These are phyloP conservation scores for Neurospora hispaniola DNA, from an alignment of 495 filamentous ascomycete species.

Conservation along the genomic window DNA sequence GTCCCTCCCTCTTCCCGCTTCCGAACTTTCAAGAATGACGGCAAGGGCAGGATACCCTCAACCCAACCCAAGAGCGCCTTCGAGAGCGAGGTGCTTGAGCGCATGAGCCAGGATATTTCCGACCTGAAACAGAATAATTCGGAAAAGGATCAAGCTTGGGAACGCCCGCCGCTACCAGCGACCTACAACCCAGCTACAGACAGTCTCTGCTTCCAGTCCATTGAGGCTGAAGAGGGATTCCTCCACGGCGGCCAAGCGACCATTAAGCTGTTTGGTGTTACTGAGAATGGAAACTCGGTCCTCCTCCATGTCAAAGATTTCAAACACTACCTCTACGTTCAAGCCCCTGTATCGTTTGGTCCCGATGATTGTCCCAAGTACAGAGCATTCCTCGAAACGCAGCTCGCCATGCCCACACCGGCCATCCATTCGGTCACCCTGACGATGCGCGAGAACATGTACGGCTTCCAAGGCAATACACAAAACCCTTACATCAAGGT, in stretches of 20 bases:
- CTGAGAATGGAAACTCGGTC: conserved; percentile 88
- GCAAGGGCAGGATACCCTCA: conserved; percentile 54
- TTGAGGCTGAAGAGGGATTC: conserved; percentile 85
- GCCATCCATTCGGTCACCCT: conserved; percentile 58
- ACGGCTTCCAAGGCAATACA: conserved; percentile 82
- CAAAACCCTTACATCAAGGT: conserved; percentile 91
- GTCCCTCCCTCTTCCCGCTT: conserved; percentile 36
- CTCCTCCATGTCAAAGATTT: conserved; percentile 93
- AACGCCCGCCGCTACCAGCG: conserved; percentile 59
- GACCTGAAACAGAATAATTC: conserved; percentile 74
- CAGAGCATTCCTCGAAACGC: conserved; percentile 63
- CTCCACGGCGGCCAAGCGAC: conserved; percentile 59
- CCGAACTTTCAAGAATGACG: conserved; percentile 47
- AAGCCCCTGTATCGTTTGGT: conserved; percentile 73
- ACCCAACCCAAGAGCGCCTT: conserved; percentile 87
- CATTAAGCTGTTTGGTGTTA: conserved; percentile 92
- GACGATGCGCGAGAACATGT: conserved; percentile 77
- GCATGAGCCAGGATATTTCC: conserved; percentile 82
- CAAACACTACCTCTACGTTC: conserved; percentile 90
- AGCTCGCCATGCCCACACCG: conserved; percentile 53
- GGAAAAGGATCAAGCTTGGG: conserved; percentile 93
- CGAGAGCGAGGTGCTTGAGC: conserved; percentile 87
- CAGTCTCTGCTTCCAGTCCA: conserved; percentile 82
- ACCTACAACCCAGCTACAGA: conserved; percentile 59
- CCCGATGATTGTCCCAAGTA: conserved; percentile 66